Conservation (phyloP, 192 early-diverging fungal species). For the Rhizophagus prolifer region DNA sequence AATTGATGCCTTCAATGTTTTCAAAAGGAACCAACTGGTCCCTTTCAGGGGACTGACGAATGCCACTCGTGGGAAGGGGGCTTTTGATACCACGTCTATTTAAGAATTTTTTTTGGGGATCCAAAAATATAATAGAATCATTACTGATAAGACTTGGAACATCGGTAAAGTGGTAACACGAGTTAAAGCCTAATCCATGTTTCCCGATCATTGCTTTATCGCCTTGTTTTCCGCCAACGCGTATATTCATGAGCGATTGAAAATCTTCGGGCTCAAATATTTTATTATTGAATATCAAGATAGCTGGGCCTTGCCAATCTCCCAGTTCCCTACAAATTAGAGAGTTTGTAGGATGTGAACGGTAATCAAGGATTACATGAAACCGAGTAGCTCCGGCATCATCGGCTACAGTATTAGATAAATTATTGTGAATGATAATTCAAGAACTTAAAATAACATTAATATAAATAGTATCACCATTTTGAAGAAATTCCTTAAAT, state of each 20-base stretch:
- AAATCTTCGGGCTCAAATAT: slow-evolving; percentile 15
- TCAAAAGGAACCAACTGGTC: slow-evolving; percentile 31
- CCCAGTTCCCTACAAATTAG: slow-evolving; percentile 16
- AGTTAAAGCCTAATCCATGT: slow-evolving; percentile 28
- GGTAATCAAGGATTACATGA: slow-evolving; percentile 25
- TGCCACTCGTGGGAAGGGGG: neutral
- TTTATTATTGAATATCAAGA: slow-evolving; percentile 32
- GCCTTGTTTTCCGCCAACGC: slow-evolving; percentile 27
- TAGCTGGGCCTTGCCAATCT: slow-evolving; percentile 35
- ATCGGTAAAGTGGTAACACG: slow-evolving; percentile 32
- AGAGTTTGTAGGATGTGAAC: neutral
- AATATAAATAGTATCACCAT: neutral
- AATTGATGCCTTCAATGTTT: slow-evolving; percentile 23
- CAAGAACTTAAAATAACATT: neutral
- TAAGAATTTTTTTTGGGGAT: slow-evolving; percentile 27
- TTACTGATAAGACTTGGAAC: slow-evolving; percentile 32
- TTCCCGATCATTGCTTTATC: neutral
- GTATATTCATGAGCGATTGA: slow-evolving; percentile 20
- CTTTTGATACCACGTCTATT: neutral
- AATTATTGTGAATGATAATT: neutral
- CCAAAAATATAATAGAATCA: slow-evolving; percentile 26
- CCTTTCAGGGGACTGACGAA: neutral
- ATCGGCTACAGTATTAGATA: neutral
- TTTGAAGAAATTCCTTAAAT: slow-evolving; percentile 33
- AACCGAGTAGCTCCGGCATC: slow-evolving; percentile 29